Evolutionary conservation across 192 early-diverging fungal species (phyloP).

Genomic region (Coemansia asiatica): DNA sequence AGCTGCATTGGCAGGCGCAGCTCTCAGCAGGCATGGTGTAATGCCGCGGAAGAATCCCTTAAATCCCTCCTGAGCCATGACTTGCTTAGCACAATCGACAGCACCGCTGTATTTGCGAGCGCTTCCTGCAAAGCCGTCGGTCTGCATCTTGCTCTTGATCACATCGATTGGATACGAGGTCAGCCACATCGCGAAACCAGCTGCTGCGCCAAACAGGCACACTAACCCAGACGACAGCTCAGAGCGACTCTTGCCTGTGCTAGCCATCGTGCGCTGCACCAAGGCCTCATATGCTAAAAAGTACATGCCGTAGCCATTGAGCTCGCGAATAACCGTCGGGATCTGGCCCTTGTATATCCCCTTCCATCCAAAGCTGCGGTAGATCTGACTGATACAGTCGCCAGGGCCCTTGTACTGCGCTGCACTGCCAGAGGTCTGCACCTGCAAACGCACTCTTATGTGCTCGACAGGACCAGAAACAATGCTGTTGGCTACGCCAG

Average conservation of each 20-base stretch:
- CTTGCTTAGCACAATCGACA: constrained; percentile 80
- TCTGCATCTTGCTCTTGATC: constrained; percentile 94
- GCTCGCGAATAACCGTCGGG: constrained; percentile 84
- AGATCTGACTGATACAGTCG: constrained; percentile 83
- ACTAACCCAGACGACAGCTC: constrained; percentile 78
- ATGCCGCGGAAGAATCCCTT: constrained; percentile 86
- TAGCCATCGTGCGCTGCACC: constrained; percentile 72
- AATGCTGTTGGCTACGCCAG: constrained; percentile 86
- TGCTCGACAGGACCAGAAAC: constrained; percentile 95
- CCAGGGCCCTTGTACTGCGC: constrained; percentile 71
- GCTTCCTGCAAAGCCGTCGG: constrained; percentile 71
- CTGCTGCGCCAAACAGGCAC: constrained; percentile 76
- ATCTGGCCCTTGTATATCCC: constrained; percentile 91
- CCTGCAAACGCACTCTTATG: constrained; percentile 91
- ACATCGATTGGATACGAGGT: constrained; percentile 90
- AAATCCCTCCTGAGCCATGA: constrained; percentile 73
- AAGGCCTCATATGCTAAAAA: constrained; percentile 91
- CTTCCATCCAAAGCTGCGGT: constrained; percentile 66
- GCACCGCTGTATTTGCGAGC: constrained; percentile 70
- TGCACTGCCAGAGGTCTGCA: constrained; percentile 68
- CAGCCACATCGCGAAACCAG: constrained; percentile 84
- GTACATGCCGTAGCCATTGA: constrained; percentile 91
- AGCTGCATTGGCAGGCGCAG: constrained; percentile 90
- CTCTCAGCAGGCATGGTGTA: constrained; percentile 83
- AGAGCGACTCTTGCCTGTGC: constrained; percentile 59